Evolutionary conservation across 2,329 filamentous ascomycete genomes (phyloP).

Genomic region (Myriosclerotinia scirpicola): DNA sequence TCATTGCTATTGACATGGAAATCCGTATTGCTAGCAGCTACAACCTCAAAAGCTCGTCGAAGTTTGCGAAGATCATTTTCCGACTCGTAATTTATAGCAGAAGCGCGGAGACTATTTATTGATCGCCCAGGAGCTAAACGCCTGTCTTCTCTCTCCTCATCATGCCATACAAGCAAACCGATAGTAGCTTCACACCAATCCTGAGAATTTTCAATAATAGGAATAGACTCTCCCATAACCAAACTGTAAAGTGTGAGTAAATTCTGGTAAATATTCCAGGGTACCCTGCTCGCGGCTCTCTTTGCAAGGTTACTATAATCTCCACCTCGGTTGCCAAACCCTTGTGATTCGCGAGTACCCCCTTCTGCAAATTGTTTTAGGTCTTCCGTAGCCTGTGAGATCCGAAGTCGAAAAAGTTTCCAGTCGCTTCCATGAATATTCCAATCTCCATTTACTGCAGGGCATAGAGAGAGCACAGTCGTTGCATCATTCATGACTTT

Average conservation of each 20-base stretch:
- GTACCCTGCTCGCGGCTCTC: constrained; percentile 81
- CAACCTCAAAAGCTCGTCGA: constrained; percentile 64
- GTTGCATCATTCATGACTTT: constrained; percentile 68
- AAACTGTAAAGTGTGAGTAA: constrained; percentile 79
- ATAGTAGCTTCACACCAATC: constrained; percentile 92
- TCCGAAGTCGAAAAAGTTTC: constrained; percentile 77
- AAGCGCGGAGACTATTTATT: constrained; percentile 33
- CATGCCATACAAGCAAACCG: constrained; percentile 87
- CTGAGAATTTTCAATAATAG: constrained; percentile 74
- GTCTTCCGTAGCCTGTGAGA: constrained; percentile 66
- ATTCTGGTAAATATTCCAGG: constrained; percentile 87
- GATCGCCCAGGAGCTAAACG: constrained; percentile 36
- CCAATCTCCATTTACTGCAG: constrained; percentile 72
- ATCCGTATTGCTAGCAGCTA: constrained; percentile 64
- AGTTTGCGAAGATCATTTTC: constrained; percentile 75
- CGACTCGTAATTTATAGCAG: constrained; percentile 47
- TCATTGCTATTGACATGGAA: constrained; percentile 77
- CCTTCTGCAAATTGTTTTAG: constrained; percentile 79
- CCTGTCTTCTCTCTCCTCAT: constrained; percentile 65
- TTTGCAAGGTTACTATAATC: constrained; percentile 66
- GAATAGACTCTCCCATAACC: constrained; percentile 70
- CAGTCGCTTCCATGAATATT: constrained; percentile 79
- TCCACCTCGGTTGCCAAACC: constrained; percentile 49
- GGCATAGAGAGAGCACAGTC: constrained; percentile 70
- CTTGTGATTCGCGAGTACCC: constrained; percentile 42